Evolutionary conservation across 2,329 filamentous ascomycete genomes (phyloP), one percentile per base, ranked within the genome.

Genomic region (Fonsecaea monophora): DNA sequence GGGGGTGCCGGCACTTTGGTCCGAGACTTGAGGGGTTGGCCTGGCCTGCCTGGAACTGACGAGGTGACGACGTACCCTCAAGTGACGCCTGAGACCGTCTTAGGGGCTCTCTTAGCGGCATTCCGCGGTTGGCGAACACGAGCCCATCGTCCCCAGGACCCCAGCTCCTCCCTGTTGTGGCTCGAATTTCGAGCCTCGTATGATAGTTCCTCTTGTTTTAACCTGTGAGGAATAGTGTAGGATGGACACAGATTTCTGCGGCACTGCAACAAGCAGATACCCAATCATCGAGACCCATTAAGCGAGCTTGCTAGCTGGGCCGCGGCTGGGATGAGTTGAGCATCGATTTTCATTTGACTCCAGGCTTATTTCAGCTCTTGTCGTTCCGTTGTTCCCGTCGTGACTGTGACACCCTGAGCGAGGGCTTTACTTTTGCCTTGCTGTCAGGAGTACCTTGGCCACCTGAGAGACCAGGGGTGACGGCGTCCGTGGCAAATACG

Each of bases 141-240:
- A 45, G 57, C 40, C 45, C 30, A 34, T 21, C 15, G 15, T 45
- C 10, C 32, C 30, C 42, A 21, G 15, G 45, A 10, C 25, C 45
- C 34, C 58, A 53, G 58, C 30, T 34, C 18, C 48, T 13, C 45
- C 58, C 58, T 18, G 45, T n/a, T 32, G 45, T 64, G 62, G 62
- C 62, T 64, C 62, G 62, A 60, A 64, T 59, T 50, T 53, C 53
- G 32, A 64, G 62, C 62, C 62, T 64, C 37, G 62, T 56, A 34
- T 5, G 25, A 25, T 25, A 25, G 25, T 25, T 34, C n/a, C 34
- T 53, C 32, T 12, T 8, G 21, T 4, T 15, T 34, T 30, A 45
- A 32, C 38, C 30, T 60, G n/a, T 53, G 15, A 30, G 13, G 18
- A 60, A 60, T 15, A 25, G n/a, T 21, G 25, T 12, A 18, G 13